Percentiles rank a stretch among this genome's conserved stretches.
Conservation (phyloP, 148 eudicot species). For the Cornus controversa region DNA sequence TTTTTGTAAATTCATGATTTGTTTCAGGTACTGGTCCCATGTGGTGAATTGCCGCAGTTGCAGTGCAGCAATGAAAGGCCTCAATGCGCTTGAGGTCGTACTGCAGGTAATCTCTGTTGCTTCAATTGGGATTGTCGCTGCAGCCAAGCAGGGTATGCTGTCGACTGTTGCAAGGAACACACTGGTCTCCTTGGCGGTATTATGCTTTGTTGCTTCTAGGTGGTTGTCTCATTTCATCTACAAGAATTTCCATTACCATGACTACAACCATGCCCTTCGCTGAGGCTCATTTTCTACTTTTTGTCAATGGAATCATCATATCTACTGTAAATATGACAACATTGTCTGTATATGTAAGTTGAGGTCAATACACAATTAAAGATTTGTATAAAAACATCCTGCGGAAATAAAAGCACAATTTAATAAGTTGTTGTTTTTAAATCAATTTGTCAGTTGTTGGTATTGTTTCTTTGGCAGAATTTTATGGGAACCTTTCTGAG, state of each 20-base stretch:
- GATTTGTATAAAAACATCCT: too few species aligned
- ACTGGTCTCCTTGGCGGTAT: constrained; percentile 37
- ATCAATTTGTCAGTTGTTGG: too few species aligned
- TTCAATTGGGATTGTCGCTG: constrained; percentile 45
- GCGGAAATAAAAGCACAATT: too few species aligned
- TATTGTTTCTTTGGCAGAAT: too few species aligned
- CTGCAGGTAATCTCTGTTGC: constrained; percentile 46
- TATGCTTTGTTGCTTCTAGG: constrained; percentile 57
- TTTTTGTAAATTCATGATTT: not conserved
- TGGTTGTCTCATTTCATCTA: constrained; percentile 66
- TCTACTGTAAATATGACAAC: too few species aligned
- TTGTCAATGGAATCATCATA: too few species aligned
- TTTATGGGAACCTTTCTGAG: too few species aligned
- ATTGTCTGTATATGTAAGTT: too few species aligned
- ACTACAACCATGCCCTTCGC: constrained; percentile 56
- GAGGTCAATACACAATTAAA: too few species aligned
- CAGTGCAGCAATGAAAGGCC: constrained; percentile 48
- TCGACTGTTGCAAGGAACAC: constrained; percentile 26
- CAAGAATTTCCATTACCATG: constrained; percentile 67
- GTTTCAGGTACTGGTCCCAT: constrained; percentile 62
- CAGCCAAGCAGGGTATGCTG: constrained; percentile 38
- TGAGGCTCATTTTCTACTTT: constrained; percentile 12
- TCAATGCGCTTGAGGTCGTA: constrained; percentile 34
- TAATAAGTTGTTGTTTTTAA: too few species aligned
- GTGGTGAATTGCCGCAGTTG: constrained; percentile 60